Evolutionary conservation across 441 rosid species (phyloP), one percentile per base, ranked within the genome.

Genomic region (Erysimum cheiri): DNA sequence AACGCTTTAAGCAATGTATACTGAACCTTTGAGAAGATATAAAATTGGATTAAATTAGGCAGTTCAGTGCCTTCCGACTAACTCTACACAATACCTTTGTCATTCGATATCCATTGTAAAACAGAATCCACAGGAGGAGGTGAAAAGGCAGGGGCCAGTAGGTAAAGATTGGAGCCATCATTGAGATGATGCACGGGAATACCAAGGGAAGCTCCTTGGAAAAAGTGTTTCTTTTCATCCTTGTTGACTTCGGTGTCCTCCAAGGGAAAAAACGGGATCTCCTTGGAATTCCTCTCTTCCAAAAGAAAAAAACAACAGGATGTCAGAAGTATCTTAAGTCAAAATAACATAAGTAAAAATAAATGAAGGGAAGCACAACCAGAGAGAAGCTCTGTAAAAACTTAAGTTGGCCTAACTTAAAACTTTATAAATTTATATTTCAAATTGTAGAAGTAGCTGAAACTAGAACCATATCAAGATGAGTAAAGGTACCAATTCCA

Each of bases 111-210:
- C 96, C 98, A 92, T 71, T 77, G 75, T 60, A 58, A 58, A 39
- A 92, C 85, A 70, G 79, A 80, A 76, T 85, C 96, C 33, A 65
- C 79, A 66, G 87, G 71, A 60, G 99, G 99, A 14, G 99, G 97
- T 67, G 93, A 80, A 75, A 77, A 70, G 9, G 76, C 84, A 63
- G 93, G 91, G 57, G 92, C 75, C 80, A 95, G 73, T 63, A 87
- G 78, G 86, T 85, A 90, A 78, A 92, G 71, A 59, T 60, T 61
- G 44, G 97, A 90, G 54, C 97, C 92, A 69, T 92, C 93, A 77
- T 85, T 89, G 74, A 82, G 85, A 85, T 83, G 83, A 81, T 83
- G 85, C 72, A 85, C 73, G 41, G 95, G 95, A 43, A 89, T 83
- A 68, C 89, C 92, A 64, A 78, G 58, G 12, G 77, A 35, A 77